phyloP scores from a whole-genome alignment of 208 protist genomes.

The Vickermania ingenoplastis region DNA sequence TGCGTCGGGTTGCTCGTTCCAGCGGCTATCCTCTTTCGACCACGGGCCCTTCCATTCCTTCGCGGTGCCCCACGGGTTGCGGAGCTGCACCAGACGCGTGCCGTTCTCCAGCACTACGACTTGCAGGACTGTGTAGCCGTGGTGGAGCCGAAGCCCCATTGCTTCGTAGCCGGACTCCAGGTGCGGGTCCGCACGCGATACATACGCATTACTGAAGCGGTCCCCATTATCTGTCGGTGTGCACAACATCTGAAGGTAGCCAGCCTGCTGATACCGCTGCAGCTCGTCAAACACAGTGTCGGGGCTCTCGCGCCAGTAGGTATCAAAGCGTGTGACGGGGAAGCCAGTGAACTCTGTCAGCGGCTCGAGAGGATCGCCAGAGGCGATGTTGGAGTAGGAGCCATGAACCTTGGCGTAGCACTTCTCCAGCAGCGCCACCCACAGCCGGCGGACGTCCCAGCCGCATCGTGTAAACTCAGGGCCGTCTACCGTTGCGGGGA shows the following conservation, averaged over 20 bases:
- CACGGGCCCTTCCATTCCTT: slow-evolving; percentile 64
- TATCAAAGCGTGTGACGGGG: slow-evolving; percentile 54
- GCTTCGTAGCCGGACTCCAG: slow-evolving; percentile 42
- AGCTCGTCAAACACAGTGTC: slow-evolving; percentile 52
- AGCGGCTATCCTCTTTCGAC: slow-evolving; percentile 44
- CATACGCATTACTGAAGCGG: slow-evolving; percentile 24
- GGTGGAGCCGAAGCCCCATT: slow-evolving; percentile 48
- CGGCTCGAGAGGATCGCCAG: slow-evolving; percentile 63
- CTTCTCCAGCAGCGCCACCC: slow-evolving; percentile 78
- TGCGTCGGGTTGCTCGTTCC: slow-evolving; percentile 58
- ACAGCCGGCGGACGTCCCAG: slow-evolving; percentile 64
- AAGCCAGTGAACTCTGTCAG: slow-evolving; percentile 73
- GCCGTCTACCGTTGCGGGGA: slow-evolving; percentile 45
- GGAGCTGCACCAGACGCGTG: slow-evolving; percentile 51
- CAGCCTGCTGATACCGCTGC: slow-evolving; percentile 23
- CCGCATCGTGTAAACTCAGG: slow-evolving; percentile 54
- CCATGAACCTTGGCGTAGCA: slow-evolving; percentile 81
- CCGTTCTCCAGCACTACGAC: slow-evolving; percentile 42
- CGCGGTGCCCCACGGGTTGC: slow-evolving; percentile 67
- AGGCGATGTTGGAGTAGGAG: slow-evolving; percentile 70
- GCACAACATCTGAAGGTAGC: slow-evolving; percentile 57
- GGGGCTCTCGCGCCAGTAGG: slow-evolving; percentile 34
- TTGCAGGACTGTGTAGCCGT: slow-evolving; percentile 54
- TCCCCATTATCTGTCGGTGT: slow-evolving; percentile 39
- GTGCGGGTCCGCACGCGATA: slow-evolving; percentile 21